Evolutionary conservation across 2,329 filamentous ascomycete genomes (phyloP).

Genomic region (Alternaria sp.): DNA sequence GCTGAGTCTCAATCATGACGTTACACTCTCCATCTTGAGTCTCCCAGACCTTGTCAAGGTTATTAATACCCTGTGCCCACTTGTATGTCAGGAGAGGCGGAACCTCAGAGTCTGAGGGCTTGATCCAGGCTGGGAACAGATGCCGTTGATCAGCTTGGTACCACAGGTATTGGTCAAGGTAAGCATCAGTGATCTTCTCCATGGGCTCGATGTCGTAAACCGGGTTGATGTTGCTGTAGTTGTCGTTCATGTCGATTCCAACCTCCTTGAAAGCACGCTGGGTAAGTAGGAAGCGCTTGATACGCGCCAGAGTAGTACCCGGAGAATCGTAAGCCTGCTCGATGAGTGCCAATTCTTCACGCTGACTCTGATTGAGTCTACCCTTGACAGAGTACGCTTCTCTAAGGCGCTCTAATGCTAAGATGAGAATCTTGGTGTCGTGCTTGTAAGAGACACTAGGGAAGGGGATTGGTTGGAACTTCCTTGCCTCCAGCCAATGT

Average conservation of each 20-base stretch:
- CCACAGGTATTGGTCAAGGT: slow-evolving; percentile 98
- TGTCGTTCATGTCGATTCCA: slow-evolving; percentile 99
- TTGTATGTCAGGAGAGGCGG: slow-evolving; percentile 95
- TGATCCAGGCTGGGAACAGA: slow-evolving; percentile 98
- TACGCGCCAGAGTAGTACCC: slow-evolving; percentile 91
- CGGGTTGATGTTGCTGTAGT: slow-evolving; percentile 98
- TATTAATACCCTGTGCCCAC: slow-evolving; percentile 99
- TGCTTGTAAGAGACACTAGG: slow-evolving; percentile 99
- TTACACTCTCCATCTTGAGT: slow-evolving; percentile 94
- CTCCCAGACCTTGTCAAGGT: slow-evolving; percentile 94
- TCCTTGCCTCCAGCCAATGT: slow-evolving; percentile 97
- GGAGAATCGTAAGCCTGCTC: slow-evolving; percentile 99
- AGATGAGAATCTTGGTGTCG: slow-evolving; percentile 97
- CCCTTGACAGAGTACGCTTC: slow-evolving; percentile 99
- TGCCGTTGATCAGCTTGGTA: slow-evolving; percentile 98
- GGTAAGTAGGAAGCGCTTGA: slow-evolving; percentile 96
- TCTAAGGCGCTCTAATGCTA: slow-evolving; percentile 89
- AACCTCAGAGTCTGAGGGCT: slow-evolving; percentile 97
- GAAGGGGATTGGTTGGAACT: slow-evolving; percentile 98
- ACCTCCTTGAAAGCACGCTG: slow-evolving; percentile 99
- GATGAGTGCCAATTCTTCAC: slow-evolving; percentile 94
- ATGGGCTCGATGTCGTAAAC: slow-evolving; percentile 99
- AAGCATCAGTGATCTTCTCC: slow-evolving; percentile 99
- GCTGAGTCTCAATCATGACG: slow-evolving; percentile 96
- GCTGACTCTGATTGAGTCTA: slow-evolving; percentile 93